Conservation (phyloP, 2,329 filamentous ascomycete genomes). For the Chaetomiaceae sp. region DNA sequence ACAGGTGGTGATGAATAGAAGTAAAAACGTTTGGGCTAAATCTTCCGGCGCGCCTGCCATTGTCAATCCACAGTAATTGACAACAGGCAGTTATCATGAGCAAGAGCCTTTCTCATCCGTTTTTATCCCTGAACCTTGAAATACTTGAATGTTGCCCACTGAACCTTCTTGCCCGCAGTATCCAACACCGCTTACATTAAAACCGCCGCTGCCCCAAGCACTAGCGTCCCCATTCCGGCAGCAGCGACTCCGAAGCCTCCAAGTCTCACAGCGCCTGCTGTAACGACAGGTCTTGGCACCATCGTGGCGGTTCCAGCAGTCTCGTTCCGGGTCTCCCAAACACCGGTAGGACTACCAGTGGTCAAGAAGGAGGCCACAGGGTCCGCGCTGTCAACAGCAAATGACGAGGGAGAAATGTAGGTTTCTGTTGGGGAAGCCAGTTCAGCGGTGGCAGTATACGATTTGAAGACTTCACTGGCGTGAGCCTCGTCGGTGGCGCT, state of each 20-base stretch:
- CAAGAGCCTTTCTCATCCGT: too few relatives aligned
- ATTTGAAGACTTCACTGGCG: not conserved
- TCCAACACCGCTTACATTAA: not conserved
- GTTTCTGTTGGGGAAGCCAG: not conserved
- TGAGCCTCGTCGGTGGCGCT: conserved; percentile 10
- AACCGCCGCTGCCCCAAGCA: not conserved
- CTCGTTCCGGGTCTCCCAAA: not conserved
- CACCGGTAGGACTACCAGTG: too few relatives aligned
- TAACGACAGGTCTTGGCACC: not conserved
- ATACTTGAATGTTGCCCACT: too few relatives aligned
- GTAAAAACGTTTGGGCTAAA: too few relatives aligned
- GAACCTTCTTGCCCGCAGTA: too few relatives aligned
- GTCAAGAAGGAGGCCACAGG: not conserved
- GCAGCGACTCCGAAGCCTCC: not conserved
- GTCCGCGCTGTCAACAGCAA: not conserved
- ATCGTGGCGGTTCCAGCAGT: not conserved
- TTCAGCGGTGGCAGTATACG: not conserved
- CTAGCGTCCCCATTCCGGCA: not conserved
- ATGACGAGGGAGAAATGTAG: not conserved
- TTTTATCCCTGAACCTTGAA: too few relatives aligned
- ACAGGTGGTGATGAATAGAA: too few relatives aligned
- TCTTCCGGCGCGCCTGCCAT: too few relatives aligned
- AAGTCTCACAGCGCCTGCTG: not conserved
- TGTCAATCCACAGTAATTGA: too few relatives aligned
- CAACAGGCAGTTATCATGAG: too few relatives aligned